Conservation (phyloP, 495 filamentous ascomycete genomes). For the Aspergillus affinis region DNA sequence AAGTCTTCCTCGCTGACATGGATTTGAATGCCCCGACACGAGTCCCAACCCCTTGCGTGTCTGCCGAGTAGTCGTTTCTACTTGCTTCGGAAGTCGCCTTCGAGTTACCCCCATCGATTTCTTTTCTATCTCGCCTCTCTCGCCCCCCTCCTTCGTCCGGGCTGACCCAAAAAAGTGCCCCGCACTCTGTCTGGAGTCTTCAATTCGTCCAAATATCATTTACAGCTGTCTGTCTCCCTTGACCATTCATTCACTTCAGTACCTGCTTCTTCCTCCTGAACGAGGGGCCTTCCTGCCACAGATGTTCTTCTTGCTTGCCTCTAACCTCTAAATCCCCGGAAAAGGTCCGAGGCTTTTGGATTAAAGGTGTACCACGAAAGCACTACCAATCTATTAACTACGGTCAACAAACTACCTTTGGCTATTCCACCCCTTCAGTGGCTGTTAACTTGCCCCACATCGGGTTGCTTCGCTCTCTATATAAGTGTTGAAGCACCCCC, state of each 20-base stretch:
- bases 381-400: neutral
- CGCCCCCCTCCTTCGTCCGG: neutral
- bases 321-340: neutral
- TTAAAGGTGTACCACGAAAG: neutral
- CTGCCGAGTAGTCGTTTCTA: neutral
- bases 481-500: constrained; percentile 10
- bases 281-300: neutral
- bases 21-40: neutral
- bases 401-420: neutral
- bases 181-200: constrained; percentile 11
- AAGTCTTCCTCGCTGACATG: neutral
- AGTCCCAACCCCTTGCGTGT: neutral
- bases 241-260: neutral
- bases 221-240: neutral
- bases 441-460: constrained; percentile 15
- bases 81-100: neutral
- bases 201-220: constrained; percentile 1
- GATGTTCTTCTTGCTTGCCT: neutral
- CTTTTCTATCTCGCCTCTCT: neutral
- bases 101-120: neutral
- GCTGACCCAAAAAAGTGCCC: constrained; percentile 7
- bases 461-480: constrained; percentile 8
- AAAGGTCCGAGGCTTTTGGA: neutral
- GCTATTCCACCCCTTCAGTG: neutral
- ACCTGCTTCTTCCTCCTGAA: neutral